Evolutionary conservation across 345 rosid species (phyloP).

Genomic region (Carallia brachiata): DNA sequence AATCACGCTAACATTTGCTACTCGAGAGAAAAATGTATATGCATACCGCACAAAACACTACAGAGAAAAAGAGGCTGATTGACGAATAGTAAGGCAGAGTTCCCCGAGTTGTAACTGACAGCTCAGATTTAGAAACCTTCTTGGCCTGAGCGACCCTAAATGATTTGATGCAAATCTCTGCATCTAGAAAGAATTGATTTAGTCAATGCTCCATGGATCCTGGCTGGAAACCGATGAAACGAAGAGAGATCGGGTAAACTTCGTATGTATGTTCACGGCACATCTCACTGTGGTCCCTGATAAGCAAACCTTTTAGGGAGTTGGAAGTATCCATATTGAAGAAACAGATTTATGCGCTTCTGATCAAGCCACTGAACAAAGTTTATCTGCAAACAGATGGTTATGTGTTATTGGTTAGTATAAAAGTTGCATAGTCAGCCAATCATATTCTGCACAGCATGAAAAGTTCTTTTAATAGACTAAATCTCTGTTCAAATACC

Average conservation of each 20-base stretch:
- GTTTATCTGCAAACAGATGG: slow-evolving; percentile 24
- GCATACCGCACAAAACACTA: too few species aligned
- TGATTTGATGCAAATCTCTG: slow-evolving; percentile 9
- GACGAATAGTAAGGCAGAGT: too few species aligned
- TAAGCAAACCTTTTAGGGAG: background rate
- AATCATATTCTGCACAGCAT: too few species aligned
- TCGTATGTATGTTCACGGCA: background rate
- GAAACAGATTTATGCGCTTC: background rate
- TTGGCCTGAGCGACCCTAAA: slow-evolving; percentile 17
- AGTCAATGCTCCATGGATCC: background rate
- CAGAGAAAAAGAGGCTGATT: too few species aligned
- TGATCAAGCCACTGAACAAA: slow-evolving; percentile 24
- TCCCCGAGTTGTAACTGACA: too few species aligned
- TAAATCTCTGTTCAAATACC: too few species aligned
- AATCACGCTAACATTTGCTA: too few species aligned
- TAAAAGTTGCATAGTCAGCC: too few species aligned
- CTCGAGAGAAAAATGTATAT: too few species aligned
- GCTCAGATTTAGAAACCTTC: too few species aligned
- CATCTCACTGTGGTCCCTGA: background rate
- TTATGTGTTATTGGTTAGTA: background rate
- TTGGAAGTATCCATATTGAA: background rate
- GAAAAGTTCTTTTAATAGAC: too few species aligned
- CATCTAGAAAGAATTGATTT: slow-evolving; percentile 26
- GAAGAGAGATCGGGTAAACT: background rate
- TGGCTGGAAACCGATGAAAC: background rate